Evolutionary conservation across 129 eudicot genomes (phyloP), one percentile per base, ranked within the genome.

Genomic region (Silybum marianum): DNA sequence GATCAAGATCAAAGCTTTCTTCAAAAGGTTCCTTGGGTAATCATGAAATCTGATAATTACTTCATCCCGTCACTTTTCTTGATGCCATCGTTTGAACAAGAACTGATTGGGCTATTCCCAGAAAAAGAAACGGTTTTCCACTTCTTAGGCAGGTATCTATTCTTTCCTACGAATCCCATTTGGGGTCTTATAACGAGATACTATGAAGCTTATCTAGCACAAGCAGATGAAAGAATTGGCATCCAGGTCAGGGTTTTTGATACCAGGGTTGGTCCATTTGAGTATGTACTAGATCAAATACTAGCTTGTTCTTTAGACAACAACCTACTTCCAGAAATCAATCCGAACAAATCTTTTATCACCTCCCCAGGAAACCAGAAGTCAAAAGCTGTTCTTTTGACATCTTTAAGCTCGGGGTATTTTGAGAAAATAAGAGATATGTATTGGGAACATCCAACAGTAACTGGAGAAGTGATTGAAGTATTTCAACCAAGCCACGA

Each of bases 401-500:
- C 95, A 19, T 92, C 97, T 19, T 71, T 92, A 54, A 88, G 89
- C 84, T 78, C 90, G 0, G 95, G 93, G 7, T 92, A 92, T 67
- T 90, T 76, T 3, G 95, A 92, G 85, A 83, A 83, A 23, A 63
- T 92, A 62, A 78, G 91, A 82, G 85, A 87, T 72, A 85, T 90
- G 90, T 92, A 92, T 75, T 88, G 95, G 95, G 93, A 90, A 77
- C 19, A 87, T 79, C 87, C 92, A 22, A 88, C 95, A 3, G 78
- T 72, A 8, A 75, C 82, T 0, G 93, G 97, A 11, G 97, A 92
- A 58, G 76, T 84, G 26, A 71, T 92, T 78, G 62, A 73, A 16
- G 91, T 92, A 11, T 80, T 81, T 85, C 97, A 92, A 81, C 97
- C 97, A 39, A 92, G 97, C 36, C 90, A 90, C 12, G 97, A 92